These are phyloP conservation scores for Aspergillus quadricinctus DNA, from an alignment of 2,329 filamentous ascomycete genomes.

Conservation along the genomic window DNA sequence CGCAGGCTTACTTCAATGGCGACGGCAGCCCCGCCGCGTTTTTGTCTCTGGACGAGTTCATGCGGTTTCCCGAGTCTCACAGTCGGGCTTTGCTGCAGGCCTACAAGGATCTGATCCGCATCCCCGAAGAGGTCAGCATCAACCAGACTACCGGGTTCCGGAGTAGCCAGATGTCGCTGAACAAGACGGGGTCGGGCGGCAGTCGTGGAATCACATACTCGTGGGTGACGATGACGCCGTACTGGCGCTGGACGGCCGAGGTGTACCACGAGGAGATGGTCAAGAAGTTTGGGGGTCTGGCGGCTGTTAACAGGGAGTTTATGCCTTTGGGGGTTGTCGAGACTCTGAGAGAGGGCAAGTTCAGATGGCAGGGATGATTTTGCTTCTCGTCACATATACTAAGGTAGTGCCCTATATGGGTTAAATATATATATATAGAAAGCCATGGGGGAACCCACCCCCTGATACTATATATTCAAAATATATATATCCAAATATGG, in stretches of 20 bases:
- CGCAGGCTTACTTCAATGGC: background rate
- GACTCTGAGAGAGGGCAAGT: constrained; percentile 37
- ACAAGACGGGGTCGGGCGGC: constrained; percentile 1
- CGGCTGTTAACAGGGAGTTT: constrained; percentile 37
- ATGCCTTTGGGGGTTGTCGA: constrained; percentile 43
- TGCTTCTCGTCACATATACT: too few species aligned
- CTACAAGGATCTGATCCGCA: constrained; percentile 28
- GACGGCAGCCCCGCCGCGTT: constrained; percentile 22
- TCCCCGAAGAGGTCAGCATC: constrained; percentile 30
- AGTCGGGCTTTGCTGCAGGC: constrained; percentile 26
- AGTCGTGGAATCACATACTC: constrained; percentile 11
- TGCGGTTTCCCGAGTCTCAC: constrained; percentile 30
- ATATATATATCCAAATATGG: too few species aligned
- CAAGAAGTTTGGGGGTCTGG: constrained; percentile 36
- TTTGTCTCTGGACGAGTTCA: constrained; percentile 39
- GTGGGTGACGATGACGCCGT: constrained; percentile 36
- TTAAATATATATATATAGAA: too few species aligned
- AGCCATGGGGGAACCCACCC: too few species aligned
- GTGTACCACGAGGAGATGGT: constrained; percentile 40
- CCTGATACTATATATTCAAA: too few species aligned
- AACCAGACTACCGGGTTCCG: constrained; percentile 25
- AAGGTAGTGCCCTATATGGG: too few species aligned
- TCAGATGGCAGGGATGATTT: constrained; percentile 40
- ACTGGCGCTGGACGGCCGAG: constrained; percentile 42
- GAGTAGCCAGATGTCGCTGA: constrained; percentile 18